Evolutionary conservation across 441 rosid genomes (phyloP), one percentile per base, ranked within the genome.

Genomic region (Kokia cookei): DNA sequence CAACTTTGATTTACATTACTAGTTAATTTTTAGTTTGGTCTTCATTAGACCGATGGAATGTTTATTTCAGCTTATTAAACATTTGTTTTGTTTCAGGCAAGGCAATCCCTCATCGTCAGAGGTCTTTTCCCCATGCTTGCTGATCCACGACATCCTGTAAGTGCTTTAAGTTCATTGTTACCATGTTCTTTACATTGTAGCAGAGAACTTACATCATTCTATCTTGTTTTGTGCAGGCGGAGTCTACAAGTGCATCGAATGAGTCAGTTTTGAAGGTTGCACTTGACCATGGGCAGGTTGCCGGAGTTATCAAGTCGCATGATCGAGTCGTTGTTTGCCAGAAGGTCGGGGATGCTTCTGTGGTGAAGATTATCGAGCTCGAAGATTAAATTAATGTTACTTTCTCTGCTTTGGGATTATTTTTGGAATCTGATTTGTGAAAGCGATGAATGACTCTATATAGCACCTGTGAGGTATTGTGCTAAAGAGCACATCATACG

Each of bases 111-210:
- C 62, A 84, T 93, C 26, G 92, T 96, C 42, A 84, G 99, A 86
- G 99, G 99, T 62, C 94, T 93, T 75, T 93, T 93, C 84, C 98
- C 99, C 50, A 96, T 93, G 98, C 98, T 96, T 42, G 99, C 98
- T 43, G 99, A 93, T 83, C 99, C 98, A 60, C 92, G 98, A 42
- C 98, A 96, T 79, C 90, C 97, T 7, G 99, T 96, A 84, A 88
- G 95, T 43, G 55, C 22, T 29, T 17, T 67, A 32, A 69, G 40
- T 51, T 73, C 29, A 27, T 45, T 68, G 43, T 1, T 13, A 9
- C 65, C 48, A 11, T n/a, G 37, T 69, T 43, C 11, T 43, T 1
- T 32, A n/a, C 0, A 27, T 19, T 19, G 29, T 59, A 37, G 12
- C 17, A 0, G 2, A 11, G 7, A 70, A 35, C 50, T 7, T 19